A percentile compares a stretch with the other conserved stretches of the same genome.
These are phyloP conservation scores for Rhizophora apiculata DNA, from an alignment of 345 rosid species.

Conservation along the genomic window DNA sequence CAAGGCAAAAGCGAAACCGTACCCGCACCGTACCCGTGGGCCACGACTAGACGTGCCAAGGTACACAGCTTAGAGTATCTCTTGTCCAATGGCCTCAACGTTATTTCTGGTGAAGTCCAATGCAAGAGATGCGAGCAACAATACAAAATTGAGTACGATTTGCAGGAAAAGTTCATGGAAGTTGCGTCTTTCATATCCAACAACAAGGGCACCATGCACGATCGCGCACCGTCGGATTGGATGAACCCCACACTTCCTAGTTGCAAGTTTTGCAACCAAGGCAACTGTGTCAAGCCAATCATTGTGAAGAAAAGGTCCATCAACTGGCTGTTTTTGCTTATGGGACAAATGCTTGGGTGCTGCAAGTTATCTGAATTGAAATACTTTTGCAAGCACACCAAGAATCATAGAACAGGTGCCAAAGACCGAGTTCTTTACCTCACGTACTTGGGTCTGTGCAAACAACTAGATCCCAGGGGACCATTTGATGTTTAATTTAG, in stretches of 20 bases:
- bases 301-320: slow-evolving; percentile 24
- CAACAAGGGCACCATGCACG: slow-evolving; percentile 26
- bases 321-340: slow-evolving; percentile 41
- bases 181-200: slow-evolving; percentile 18
- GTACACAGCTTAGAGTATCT: slow-evolving; percentile 26
- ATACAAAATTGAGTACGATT: slow-evolving; percentile 23
- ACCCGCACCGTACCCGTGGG: slow-evolving; percentile 29
- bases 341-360: slow-evolving; percentile 39
- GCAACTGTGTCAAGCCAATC: slow-evolving; percentile 21
- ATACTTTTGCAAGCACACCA: slow-evolving; percentile 42
- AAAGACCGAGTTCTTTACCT: slow-evolving; percentile 43
- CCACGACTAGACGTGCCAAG: slow-evolving; percentile 24
- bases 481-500: slow-evolving; percentile 19
- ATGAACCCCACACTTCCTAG: slow-evolving; percentile 26
- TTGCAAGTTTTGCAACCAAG: slow-evolving; percentile 24
- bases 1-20: slow-evolving; percentile 23
- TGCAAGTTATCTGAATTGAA: slow-evolving; percentile 34
- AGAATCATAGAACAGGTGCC: slow-evolving; percentile 41
- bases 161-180: slow-evolving; percentile 27
- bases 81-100: slow-evolving; percentile 7
- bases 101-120: slow-evolving; percentile 25
- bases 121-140: slow-evolving; percentile 27
- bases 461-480: slow-evolving; percentile 32
- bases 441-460: slow-evolving; percentile 33
- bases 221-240: slow-evolving; percentile 36